Percentiles rank a stretch among this genome's conserved stretches.
These are phyloP conservation scores for Sphaerulina vaccinii DNA, from an alignment of 2,329 filamentous ascomycete genomes.

Conservation along the genomic window DNA sequence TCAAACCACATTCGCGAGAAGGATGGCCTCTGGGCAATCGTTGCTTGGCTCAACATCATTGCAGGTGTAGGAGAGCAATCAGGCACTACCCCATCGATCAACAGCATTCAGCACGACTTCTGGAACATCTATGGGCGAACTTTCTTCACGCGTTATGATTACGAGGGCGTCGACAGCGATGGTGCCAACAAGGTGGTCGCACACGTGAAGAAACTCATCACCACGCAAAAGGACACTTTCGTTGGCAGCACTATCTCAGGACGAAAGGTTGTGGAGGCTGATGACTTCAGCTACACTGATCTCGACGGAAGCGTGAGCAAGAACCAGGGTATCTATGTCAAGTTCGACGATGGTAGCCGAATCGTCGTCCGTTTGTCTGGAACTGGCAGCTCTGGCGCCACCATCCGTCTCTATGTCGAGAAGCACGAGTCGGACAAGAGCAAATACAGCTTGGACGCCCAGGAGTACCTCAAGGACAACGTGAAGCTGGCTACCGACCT, in stretches of 20 bases:
- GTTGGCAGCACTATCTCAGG: constrained; percentile 78
- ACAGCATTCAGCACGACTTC: constrained; percentile 95
- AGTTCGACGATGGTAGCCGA: constrained; percentile 90
- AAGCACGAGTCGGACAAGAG: constrained; percentile 82
- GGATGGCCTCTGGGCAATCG: constrained; percentile 95
- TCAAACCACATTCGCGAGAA: constrained; percentile 99
- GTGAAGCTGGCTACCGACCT: constrained; percentile 81
- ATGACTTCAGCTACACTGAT: constrained; percentile 97
- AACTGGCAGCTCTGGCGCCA: constrained; percentile 91
- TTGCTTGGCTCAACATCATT: constrained; percentile 98
- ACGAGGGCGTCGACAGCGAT: constrained; percentile 89
- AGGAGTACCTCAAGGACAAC: constrained; percentile 90
- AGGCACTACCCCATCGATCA: constrained; percentile 82
- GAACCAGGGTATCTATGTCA: constrained; percentile 93
- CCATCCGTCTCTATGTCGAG: constrained; percentile 95
- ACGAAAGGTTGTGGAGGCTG: constrained; percentile 82
- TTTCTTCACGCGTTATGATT: constrained; percentile 99
- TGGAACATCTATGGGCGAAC: constrained; percentile 95
- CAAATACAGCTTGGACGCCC: constrained; percentile 77
- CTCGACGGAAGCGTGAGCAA: constrained; percentile 94
- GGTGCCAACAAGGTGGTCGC: constrained; percentile 87
- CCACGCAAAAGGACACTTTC: constrained; percentile 66
- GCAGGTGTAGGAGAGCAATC: constrained; percentile 85
- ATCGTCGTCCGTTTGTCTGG: constrained; percentile 94
- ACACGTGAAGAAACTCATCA: constrained; percentile 75